Conservation (phyloP, 495 filamentous ascomycete genomes). For the Aspergillus ellipticus region DNA sequence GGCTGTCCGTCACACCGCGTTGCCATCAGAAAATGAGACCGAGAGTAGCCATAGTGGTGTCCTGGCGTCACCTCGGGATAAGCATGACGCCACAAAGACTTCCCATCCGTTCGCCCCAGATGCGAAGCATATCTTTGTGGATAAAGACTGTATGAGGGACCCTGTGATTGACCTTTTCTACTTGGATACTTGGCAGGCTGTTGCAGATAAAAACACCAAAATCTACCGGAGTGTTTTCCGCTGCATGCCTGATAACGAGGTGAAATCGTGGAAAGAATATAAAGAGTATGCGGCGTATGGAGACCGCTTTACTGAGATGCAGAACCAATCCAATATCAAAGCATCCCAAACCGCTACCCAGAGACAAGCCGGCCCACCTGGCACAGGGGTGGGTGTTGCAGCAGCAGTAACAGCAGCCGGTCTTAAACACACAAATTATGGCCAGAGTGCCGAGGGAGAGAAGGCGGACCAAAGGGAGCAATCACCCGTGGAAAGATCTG, state of each 20-base stretch:
- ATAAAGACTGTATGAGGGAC: constrained; percentile 73
- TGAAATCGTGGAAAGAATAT: constrained; percentile 91
- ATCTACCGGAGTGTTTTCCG: constrained; percentile 91
- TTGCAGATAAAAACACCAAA: constrained; percentile 91
- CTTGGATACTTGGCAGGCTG: constrained; percentile 80
- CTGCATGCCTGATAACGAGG: constrained; percentile 94
- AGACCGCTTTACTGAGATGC: constrained; percentile 71
- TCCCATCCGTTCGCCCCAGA: constrained; percentile 60
- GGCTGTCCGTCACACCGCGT: constrained; percentile 61
- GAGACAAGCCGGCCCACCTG: constrained; percentile 41
- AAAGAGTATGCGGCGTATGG: constrained; percentile 79
- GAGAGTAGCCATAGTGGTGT: constrained; percentile 67
- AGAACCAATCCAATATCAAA: constrained; percentile 47
- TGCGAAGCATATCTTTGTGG: constrained; percentile 60
- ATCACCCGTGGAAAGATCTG: constrained; percentile 28
- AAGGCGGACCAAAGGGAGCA: constrained; percentile 19
- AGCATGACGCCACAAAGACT: constrained; percentile 39
- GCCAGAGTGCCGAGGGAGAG: constrained; percentile 21
- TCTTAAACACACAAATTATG: constrained; percentile 22
- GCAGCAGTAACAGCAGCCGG: constrained; percentile 7
- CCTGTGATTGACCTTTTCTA: constrained; percentile 81
- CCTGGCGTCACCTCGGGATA: constrained; percentile 37
- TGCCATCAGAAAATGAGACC: constrained; percentile 68
- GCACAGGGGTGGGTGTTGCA: constrained; percentile 25
- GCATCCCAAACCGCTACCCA: constrained; percentile 33